Base-by-base conservation (phyloP, 2,329 filamentous ascomycete species). In the Aspergillus viridinutans region DNA sequence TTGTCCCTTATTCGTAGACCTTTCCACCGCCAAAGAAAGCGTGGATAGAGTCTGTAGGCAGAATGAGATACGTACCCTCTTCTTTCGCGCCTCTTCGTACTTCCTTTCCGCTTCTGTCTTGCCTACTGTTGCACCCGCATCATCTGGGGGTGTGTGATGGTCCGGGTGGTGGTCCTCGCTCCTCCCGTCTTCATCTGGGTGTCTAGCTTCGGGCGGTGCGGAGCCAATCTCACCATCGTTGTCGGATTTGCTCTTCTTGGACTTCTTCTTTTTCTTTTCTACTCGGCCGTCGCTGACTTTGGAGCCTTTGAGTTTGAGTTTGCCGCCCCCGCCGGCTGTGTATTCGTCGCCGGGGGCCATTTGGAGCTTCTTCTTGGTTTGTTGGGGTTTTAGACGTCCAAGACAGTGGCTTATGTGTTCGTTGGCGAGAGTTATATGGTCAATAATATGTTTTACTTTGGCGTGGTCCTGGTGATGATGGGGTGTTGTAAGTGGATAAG, bases 21-120 rank as follows among this genome's bases (percentile, higher is more conserved):
- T 49, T 29, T 26, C 32, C n/a, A 45, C 38, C 28, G 48, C 51
- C 43, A 35, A 50, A 48, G 47, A 21, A 53, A 49, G 53, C 38
- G 51, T 50, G 49, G 58, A n/a, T 9, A 51, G 28, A 49, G 53
- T 17, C 29, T 32, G 51, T 50, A 49, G 58, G n/a, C 7, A 51
- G 29, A 47, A 53, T 56, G 14, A 38, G 14, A 54, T 12, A 82
- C 86, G 60, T 81, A 90, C 90, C 79, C 90, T 84, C 77, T 91
- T 94, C 72, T 85, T 83, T 73, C 88, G 85, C 66, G 84, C 82
- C 76, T 97, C 93, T 64, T 95, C 90, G 67, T 94, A 85, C 48
- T 86, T 82, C 64, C 82, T 81, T 77, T 99, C 91, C 1, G 92
- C 85, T 61, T 95, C 91, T 0, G 93, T 97, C 80, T 96, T 96